Base-by-base conservation (phyloP, 2,329 filamentous ascomycete species). In the Pyrenophora teres region DNA sequence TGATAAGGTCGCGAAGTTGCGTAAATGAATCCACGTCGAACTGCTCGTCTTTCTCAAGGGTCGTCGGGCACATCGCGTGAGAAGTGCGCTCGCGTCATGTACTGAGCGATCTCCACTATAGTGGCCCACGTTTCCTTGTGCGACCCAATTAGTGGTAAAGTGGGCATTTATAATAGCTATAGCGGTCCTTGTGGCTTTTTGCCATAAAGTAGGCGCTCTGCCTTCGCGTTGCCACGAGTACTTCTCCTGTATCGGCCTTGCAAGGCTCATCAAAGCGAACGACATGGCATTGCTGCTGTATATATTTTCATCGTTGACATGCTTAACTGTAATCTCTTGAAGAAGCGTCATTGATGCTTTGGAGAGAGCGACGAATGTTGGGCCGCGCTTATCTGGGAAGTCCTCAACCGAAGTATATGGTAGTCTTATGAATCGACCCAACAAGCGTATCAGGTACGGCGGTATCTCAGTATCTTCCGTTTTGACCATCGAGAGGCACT, bases 311-410 rank as follows among this genome's bases (percentile, higher is more conserved):
- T 89, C 84, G 0, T 76, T 71, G 0, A 84, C 81, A 56, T 90
- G 85, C 13, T 78, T 74, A 3, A 84, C 73, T 3, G 88, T 77
- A 2, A 90, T 74, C 0, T 75, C 76, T 57, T 88, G 80, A 2
- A 95, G 73, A 39, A 91, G 82, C 2, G 81, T 77, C 81, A 96
- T 94, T 52, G 88, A 86, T 16, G 84, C 84, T 71, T 94, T 96
- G 1, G 92, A 91, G 67, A 97, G 83, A 30, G 94, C 93, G 48
- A 99, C 86, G 68, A 92, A 97, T 0, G 91, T 96, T 6, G 90
- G 88, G 50, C 85, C 85, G 43, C 67, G 68, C 47, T 65, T 70
- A 15, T 55, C 53, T 9, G 60, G 50, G 0, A 52, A 54, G 21
- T 56, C 44, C 8, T 51, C 61, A 5, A 56, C 51, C 13, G 66